Base-by-base conservation (phyloP, 306 rosid genomes). In the Sesbania bispinosa region DNA sequence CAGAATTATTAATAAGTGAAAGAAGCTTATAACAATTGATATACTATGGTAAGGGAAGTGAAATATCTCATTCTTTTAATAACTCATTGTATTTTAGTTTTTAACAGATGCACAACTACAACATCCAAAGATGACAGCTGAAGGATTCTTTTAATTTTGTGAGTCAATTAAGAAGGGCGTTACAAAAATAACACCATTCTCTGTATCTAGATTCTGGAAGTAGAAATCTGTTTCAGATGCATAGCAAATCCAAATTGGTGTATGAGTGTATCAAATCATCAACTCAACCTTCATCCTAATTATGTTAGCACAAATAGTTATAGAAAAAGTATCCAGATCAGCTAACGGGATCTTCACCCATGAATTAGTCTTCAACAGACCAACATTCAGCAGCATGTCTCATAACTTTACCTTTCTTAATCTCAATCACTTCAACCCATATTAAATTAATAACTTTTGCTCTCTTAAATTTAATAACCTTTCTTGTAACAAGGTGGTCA, bases 151-250 rank as follows among this genome's bases (percentile, higher is more conserved):
- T 13, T 23, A 38, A 39, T 9, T 53, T 66, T 42, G 26, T 20
- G 15, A 16, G 59, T 30, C 71, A 64, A 55, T 9, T 36, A 54
- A 30, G 41, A 59, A 41, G 19, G 19, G 29, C 43, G 38, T 30
- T 47, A 69, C 53, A 59, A 55, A 43, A 15, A n/a, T 24, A 16
- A 61, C 50, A 33, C 41, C 30, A 51, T 15, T 10, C 5, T 10
- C 23, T 14, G 55, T 47, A 30, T 29, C 21, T 19, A 45, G 32
- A 24, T 19, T 29, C 63, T 65, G 1, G 7, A 77, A 69, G 4
- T 39, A 50, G n/a, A 58, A 47, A 46, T 35, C 9, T 65, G 19
- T 18, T 77, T 35, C 52, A 76, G 16, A 77, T 57, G 54, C 54
- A 47, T 6, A 61, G 23, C 2, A 61, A 57, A 33, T 35, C 24